These are phyloP conservation scores for Aspergillus sclerotioniger DNA, from an alignment of 495 filamentous ascomycete species.

Conservation along the genomic window DNA sequence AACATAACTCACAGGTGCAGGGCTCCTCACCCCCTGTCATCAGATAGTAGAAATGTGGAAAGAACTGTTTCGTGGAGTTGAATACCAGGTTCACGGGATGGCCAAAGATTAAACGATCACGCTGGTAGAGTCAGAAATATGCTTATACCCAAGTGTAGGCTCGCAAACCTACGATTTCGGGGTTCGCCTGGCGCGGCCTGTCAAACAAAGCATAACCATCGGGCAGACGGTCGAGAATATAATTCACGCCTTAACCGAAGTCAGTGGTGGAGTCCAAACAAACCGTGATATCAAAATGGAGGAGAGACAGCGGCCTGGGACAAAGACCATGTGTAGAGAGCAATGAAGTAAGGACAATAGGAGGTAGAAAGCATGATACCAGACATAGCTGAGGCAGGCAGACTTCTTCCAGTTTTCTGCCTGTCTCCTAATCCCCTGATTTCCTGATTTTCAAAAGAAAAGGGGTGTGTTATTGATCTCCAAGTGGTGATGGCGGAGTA, in stretches of 20 bases:
- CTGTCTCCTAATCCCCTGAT: no score
- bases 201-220: constrained; percentile 53
- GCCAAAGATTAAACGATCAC: constrained; percentile 55
- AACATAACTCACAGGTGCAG: constrained; percentile 42
- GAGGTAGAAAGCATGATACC: no score
- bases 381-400: no score
- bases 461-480: no score
- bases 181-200: constrained; percentile 37
- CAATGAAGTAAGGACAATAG: no score
- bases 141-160: neutral
- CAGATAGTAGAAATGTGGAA: constrained; percentile 55
- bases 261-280: constrained; percentile 5
- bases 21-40: constrained; percentile 43
- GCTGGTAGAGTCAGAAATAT: constrained; percentile 26
- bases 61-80: constrained; percentile 52
- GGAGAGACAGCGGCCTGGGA: no score
- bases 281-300: no score
- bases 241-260: constrained; percentile 38
- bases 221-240: constrained; percentile 53
- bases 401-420: no score
- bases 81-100: constrained; percentile 52
- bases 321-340: no score
- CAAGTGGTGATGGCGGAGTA: no score
- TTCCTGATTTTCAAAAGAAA: no score
- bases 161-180: constrained; percentile 32